phyloP scores from a whole-genome alignment of 2,329 filamentous ascomycete species.

The Ophiognomonia clavigignenti-juglandacearum region DNA sequence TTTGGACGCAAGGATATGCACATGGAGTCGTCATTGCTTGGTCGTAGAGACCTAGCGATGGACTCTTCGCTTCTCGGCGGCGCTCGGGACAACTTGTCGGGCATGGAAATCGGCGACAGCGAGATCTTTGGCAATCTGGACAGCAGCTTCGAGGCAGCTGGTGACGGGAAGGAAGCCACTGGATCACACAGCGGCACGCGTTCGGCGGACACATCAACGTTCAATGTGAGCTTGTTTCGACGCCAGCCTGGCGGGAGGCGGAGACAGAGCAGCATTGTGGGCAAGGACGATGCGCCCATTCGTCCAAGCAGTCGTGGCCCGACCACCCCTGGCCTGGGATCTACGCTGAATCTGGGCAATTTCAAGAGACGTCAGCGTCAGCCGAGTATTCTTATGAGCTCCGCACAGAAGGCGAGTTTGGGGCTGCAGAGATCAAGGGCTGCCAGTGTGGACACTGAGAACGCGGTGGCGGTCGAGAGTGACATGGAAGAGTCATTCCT shows the following conservation, averaged over 20 bases:
- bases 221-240: constrained; percentile 43
- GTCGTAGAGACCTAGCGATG: constrained; percentile 13
- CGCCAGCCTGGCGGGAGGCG: constrained; percentile 29
- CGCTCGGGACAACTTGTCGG: constrained; percentile 34
- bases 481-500: constrained; percentile 25
- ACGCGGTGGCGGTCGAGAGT: constrained; percentile 12
- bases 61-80: not conserved
- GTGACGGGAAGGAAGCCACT: not conserved
- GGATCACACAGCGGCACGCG: constrained; percentile 15
- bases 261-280: constrained; percentile 47
- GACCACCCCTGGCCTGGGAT: constrained; percentile 43
- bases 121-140: constrained; percentile 40
- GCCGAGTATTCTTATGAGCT: constrained; percentile 54
- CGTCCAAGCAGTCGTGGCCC: constrained; percentile 47
- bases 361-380: constrained; percentile 55
- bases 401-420: constrained; percentile 36
- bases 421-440: constrained; percentile 19
- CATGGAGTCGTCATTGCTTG: constrained; percentile 21
- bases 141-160: constrained; percentile 30
- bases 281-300: constrained; percentile 46
- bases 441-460: constrained; percentile 16
- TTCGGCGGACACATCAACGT: constrained; percentile 40
- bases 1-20: constrained; percentile 30
- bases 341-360: constrained; percentile 49
- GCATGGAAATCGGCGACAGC: constrained; percentile 42